These are phyloP conservation scores for Camellia sinensis DNA, from an alignment of 148 eudicot genomes.

Conservation along the genomic window DNA sequence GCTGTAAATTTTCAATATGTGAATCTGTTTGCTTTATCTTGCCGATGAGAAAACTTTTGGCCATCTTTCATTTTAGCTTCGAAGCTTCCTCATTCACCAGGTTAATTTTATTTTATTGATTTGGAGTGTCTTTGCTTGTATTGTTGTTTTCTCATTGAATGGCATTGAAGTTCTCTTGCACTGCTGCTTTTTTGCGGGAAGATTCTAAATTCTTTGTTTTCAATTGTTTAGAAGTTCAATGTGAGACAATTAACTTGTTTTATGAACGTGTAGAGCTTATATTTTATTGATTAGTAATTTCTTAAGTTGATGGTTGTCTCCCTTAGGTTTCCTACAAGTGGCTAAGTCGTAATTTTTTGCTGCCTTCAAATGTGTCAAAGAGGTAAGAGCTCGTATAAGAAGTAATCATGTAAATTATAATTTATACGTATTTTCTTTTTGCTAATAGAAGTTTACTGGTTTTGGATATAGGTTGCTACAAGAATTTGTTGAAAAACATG, in stretches of 20 bases:
- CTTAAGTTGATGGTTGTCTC: background rate
- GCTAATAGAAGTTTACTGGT: conserved; percentile 6
- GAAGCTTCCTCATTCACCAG: too few species aligned
- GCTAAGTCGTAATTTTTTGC: conserved; percentile 90
- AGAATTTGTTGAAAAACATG: conserved; percentile 68
- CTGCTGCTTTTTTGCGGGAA: background rate
- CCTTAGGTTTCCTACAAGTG: conserved; percentile 94
- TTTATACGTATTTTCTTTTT: background rate
- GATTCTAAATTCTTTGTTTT: background rate
- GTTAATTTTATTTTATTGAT: too few species aligned
- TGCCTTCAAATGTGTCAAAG: conserved; percentile 82
- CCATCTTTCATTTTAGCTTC: too few species aligned
- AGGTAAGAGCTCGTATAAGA: conserved; percentile 42
- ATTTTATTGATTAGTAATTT: background rate
- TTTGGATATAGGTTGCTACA: conserved; percentile 64
- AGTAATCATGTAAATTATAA: background rate
- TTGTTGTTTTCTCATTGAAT: background rate
- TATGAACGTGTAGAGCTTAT: background rate
- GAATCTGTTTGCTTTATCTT: too few species aligned
- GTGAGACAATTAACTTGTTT: background rate
- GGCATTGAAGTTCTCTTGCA: background rate
- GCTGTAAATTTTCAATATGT: too few species aligned
- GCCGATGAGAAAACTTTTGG: too few species aligned
- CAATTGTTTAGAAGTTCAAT: background rate
- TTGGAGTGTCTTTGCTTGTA: background rate